phyloP scores from a whole-genome alignment of 169 alveolate genomes.

The Plasmodium vinckei region DNA sequence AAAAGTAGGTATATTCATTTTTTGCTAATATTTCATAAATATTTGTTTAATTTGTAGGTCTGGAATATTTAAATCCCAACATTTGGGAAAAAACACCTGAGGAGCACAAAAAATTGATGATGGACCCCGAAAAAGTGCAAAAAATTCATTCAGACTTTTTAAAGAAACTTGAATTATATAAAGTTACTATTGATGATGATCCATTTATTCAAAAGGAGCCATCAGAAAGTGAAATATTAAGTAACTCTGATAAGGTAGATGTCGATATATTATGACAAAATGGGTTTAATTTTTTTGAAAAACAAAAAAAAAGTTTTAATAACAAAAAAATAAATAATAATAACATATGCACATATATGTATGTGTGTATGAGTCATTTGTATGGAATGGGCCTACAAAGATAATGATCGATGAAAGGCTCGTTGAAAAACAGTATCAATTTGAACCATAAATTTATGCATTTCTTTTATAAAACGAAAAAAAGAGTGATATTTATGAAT shows the following conservation, averaged over 20 bases:
- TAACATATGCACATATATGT: background rate
- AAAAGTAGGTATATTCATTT: background rate
- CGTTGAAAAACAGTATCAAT: slow-evolving; percentile 8
- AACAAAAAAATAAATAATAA: background rate
- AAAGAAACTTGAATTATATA: slow-evolving; percentile 66
- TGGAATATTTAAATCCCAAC: slow-evolving; percentile 73
- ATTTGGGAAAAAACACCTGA: slow-evolving; percentile 76
- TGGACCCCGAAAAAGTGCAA: slow-evolving; percentile 73
- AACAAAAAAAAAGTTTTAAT: background rate
- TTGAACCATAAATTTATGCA: slow-evolving; percentile 21
- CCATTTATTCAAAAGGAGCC: slow-evolving; percentile 77
- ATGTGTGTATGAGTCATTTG: background rate
- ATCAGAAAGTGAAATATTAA: slow-evolving; percentile 49
- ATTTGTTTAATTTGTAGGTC: slow-evolving; percentile 30
- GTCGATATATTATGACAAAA: slow-evolving; percentile 16
- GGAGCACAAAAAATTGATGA: slow-evolving; percentile 73
- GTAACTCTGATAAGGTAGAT: slow-evolving; percentile 34
- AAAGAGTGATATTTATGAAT: slow-evolving; percentile 6
- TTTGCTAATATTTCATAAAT: background rate
- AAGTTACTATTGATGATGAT: slow-evolving; percentile 76
- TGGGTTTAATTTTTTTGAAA: background rate
- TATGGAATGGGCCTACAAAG: background rate
- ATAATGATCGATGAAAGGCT: slow-evolving; percentile 12
- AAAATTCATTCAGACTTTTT: slow-evolving; percentile 67
- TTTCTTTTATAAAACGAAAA: slow-evolving; percentile 14